Evolutionary conservation across 2,329 filamentous ascomycete genomes (phyloP).

Genomic region (Penicillium concentricum): DNA sequence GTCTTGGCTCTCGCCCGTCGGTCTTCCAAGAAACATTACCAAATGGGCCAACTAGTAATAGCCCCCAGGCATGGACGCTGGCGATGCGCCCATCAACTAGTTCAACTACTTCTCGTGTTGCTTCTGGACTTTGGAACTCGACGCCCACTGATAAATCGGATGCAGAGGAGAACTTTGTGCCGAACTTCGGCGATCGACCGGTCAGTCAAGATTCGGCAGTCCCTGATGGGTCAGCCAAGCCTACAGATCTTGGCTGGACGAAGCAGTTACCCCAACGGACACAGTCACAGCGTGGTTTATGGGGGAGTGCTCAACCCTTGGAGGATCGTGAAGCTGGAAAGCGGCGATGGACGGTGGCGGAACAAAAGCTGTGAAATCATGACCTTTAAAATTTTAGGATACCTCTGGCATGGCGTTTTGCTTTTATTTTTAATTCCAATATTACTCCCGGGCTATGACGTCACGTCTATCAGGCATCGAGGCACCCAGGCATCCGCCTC

Average conservation of each 20-base stretch:
- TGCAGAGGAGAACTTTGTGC: conserved; percentile 34
- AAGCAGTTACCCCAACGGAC: conserved; percentile 30
- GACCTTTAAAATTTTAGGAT: conserved; percentile 10
- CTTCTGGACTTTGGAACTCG: conserved; percentile 40
- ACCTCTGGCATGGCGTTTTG: conserved; percentile 22
- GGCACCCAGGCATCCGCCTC: no score
- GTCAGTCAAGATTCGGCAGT: conserved; percentile 14
- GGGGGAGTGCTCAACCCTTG: conserved; percentile 34
- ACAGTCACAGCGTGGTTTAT: conserved; percentile 37
- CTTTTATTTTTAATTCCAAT: background rate
- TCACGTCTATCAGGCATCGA: conserved; percentile 9
- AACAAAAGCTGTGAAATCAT: conserved; percentile 26
- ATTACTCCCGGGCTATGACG: background rate
- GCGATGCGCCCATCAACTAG: conserved; percentile 21
- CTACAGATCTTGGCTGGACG: conserved; percentile 13
- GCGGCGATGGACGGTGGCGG: conserved; percentile 42
- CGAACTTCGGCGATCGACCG: conserved; percentile 37
- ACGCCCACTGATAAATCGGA: conserved; percentile 21
- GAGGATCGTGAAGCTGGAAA: conserved; percentile 31
- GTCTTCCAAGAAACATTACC: conserved; percentile 28
- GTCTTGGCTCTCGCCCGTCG: conserved; percentile 28
- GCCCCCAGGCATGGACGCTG: conserved; percentile 24
- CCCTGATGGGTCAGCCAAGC: background rate
- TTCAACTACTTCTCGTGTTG: conserved; percentile 20
- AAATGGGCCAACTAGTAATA: conserved; percentile 22